Percentiles rank a stretch among this genome's conserved stretches.
These are phyloP conservation scores for Clavispora carvajalis DNA, from an alignment of 805 yeast genomes.

Conservation along the genomic window DNA sequence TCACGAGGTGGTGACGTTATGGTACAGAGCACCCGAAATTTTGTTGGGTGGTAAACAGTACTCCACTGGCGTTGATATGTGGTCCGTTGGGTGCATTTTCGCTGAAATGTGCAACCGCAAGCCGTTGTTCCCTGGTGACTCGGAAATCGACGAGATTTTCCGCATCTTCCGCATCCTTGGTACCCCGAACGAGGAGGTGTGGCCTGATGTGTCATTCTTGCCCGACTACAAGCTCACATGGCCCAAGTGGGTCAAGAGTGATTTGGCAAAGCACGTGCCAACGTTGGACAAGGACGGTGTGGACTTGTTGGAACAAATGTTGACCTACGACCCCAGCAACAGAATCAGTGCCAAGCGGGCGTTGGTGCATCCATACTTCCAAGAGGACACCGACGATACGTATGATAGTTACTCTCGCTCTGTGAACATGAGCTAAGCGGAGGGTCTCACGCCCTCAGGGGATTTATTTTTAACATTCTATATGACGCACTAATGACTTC, in stretches of 20 bases:
- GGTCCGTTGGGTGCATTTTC: constrained; percentile 97
- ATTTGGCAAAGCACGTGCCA: constrained; percentile 68
- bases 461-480: not conserved
- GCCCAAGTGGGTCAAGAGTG: constrained; percentile 82
- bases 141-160: constrained; percentile 95
- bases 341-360: constrained; percentile 95
- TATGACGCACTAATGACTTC: not conserved
- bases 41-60: constrained; percentile 94
- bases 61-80: constrained; percentile 97
- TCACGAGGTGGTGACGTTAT: constrained; percentile 94
- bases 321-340: constrained; percentile 88
- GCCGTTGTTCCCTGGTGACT: constrained; percentile 95
- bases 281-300: constrained; percentile 78
- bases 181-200: constrained; percentile 84
- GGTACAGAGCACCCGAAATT: constrained; percentile 98
- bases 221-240: constrained; percentile 93
- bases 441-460: too few species aligned
- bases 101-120: constrained; percentile 97
- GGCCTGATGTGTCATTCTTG: constrained; percentile 91
- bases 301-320: constrained; percentile 70
- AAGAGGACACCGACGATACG: constrained; percentile 39
- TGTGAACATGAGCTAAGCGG: constrained; percentile 33
- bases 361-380: constrained; percentile 80
- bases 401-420: constrained; percentile 31
- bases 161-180: constrained; percentile 89